Percentiles rank a stretch among this genome's conserved stretches.
phyloP scores from a whole-genome alignment of 1,139 yeast genomes.

The Diutina ranongensis region DNA sequence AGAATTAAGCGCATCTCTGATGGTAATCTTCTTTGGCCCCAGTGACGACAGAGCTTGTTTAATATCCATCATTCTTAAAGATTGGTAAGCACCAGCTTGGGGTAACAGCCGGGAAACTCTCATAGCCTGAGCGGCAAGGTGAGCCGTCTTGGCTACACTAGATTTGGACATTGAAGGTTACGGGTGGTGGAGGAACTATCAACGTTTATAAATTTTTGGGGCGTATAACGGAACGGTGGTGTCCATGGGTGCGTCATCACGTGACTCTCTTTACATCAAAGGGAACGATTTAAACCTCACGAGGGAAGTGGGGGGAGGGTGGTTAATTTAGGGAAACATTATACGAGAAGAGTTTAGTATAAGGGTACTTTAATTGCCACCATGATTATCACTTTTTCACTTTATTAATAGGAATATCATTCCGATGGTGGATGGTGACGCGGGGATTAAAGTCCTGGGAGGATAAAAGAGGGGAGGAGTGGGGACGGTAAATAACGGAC shows the following conservation, averaged over 20 bases:
- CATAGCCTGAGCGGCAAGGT: conserved; percentile 2
- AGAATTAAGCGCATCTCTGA: conserved; percentile 91
- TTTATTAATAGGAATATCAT: not conserved
- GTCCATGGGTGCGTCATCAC: not conserved
- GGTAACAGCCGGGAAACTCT: not conserved
- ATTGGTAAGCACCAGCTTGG: conserved; percentile 3
- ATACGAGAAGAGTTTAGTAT: too few relatives aligned
- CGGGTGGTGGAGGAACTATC: not conserved
- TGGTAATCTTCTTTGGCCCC: conserved; percentile 65
- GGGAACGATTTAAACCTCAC: not conserved
- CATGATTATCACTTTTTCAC: too few relatives aligned
- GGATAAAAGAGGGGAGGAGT: not conserved
- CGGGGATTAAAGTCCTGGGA: not conserved
- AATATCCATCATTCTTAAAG: conserved; percentile 17
- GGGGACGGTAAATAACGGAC: not conserved
- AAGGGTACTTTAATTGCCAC: too few relatives aligned
- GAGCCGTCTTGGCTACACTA: conserved; percentile 4
- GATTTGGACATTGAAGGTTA: not conserved
- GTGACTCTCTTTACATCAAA: too few relatives aligned
- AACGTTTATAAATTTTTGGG: not conserved
- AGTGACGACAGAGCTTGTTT: conserved; percentile 25
- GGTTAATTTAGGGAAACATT: not conserved
- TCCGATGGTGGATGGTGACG: not conserved
- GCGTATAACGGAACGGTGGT: not conserved
- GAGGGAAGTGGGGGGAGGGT: not conserved